Evolutionary conservation across 2,329 filamentous ascomycete species (phyloP).

Genomic region (Cytospora leucostoma): DNA sequence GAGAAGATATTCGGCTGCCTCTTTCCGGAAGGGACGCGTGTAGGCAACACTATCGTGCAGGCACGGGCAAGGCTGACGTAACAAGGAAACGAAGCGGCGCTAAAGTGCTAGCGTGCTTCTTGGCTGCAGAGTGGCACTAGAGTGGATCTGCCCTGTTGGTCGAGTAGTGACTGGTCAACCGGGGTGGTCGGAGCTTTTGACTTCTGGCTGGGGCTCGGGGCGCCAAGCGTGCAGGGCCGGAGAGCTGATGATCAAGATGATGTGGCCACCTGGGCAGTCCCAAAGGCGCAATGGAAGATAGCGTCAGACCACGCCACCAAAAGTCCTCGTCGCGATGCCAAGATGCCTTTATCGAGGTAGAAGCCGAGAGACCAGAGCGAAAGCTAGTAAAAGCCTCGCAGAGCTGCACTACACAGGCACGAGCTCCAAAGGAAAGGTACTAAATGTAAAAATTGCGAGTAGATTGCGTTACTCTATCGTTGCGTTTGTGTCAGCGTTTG

Average conservation of each 20-base stretch:
- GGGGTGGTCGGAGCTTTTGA: constrained; percentile 29
- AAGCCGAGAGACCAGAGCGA: constrained; percentile 37
- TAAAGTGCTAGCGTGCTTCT: constrained; percentile 24
- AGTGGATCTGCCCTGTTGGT: constrained; percentile 21
- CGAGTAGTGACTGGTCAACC: constrained; percentile 21
- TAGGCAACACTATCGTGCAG: constrained; percentile 22
- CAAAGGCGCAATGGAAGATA: constrained; percentile 30
- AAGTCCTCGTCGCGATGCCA: constrained; percentile 10
- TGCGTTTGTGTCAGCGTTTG: constrained; percentile 22
- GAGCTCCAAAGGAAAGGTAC: constrained; percentile 38
- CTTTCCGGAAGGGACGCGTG: constrained; percentile 30
- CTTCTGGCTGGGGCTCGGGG: neutral
- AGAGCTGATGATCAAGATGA: constrained; percentile 31
- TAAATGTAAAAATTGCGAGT: constrained; percentile 34
- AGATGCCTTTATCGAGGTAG: constrained; percentile 2
- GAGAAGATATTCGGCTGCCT: constrained; percentile 4
- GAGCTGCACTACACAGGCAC: constrained; percentile 29
- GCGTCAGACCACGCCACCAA: constrained; percentile 20
- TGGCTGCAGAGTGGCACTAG: constrained; percentile 24
- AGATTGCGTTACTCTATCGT: constrained; percentile 18
- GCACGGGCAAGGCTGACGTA: constrained; percentile 36
- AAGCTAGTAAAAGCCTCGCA: constrained; percentile 50
- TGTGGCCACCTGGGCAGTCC: constrained; percentile 34
- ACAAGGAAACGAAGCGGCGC: constrained; percentile 28
- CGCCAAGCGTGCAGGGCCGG: constrained; percentile 19